Conservation (phyloP, 1,139 yeast species). For the Casaregolazyma lundiana region DNA sequence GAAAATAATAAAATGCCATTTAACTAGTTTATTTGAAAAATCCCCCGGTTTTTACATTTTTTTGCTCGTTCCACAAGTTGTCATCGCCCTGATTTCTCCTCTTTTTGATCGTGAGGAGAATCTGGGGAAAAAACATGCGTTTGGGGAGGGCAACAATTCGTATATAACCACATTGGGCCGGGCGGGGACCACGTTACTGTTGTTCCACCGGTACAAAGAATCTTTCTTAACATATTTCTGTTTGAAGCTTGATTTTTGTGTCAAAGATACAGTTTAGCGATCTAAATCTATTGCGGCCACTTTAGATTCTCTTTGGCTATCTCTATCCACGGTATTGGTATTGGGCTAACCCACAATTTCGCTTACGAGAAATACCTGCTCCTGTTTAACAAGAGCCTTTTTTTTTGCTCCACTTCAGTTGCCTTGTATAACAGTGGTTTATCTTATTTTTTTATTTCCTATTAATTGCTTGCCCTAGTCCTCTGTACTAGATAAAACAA, state of each 20-base stretch:
- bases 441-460: not conserved
- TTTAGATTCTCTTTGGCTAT: not conserved
- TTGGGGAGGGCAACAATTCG: not conserved
- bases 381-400: not conserved
- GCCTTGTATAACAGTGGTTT: not conserved
- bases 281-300: not conserved
- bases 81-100: too few relatives aligned
- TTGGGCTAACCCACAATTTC: not conserved
- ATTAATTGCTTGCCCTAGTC: not conserved
- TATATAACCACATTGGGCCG: slow-evolving; percentile 1
- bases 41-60: not conserved
- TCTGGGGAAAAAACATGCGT: not conserved
- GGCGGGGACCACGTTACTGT: slow-evolving; percentile 1
- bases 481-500: not conserved
- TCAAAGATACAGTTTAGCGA: not conserved
- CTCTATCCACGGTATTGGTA: not conserved
- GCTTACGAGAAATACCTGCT: not conserved
- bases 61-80: not conserved
- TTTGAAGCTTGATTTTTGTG: not conserved
- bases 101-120: slow-evolving; percentile 1
- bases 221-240: too few relatives aligned
- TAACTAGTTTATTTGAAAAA: not conserved
- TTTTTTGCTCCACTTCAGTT: not conserved
- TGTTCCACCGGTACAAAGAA: too few relatives aligned
- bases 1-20: not conserved